Conservation (phyloP, 805 yeast genomes). For the Clavispora carvajalis region DNA sequence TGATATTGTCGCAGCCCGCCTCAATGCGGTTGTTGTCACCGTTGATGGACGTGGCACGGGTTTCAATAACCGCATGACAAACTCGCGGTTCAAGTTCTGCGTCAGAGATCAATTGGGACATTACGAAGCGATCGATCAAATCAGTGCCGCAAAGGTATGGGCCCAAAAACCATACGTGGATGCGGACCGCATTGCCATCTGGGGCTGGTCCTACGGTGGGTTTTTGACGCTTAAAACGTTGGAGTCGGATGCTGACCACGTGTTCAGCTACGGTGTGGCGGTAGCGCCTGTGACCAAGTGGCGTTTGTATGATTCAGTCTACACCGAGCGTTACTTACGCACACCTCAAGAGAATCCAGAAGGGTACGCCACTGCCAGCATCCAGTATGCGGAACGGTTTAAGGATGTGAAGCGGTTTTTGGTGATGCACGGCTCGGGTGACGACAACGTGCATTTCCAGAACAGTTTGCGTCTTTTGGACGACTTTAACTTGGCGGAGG, state of each 20-base stretch:
- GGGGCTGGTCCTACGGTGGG: conserved; percentile 99
- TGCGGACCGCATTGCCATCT: conserved; percentile 64
- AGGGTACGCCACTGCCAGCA: conserved; percentile 57
- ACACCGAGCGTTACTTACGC: conserved; percentile 94
- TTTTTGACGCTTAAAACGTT: conserved; percentile 84
- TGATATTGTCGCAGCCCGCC: conserved; percentile 68
- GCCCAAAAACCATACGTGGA: conserved; percentile 60
- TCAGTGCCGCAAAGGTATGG: conserved; percentile 77
- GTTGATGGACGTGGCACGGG: conserved; percentile 99
- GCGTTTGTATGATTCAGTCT: conserved; percentile 85
- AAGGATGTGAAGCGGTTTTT: conserved; percentile 60
- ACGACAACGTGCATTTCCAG: conserved; percentile 95
- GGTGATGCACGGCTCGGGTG: conserved; percentile 95
- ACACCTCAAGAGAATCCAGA: conserved; percentile 61
- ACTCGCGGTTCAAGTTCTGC: conserved; percentile 55
- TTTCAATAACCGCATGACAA: conserved; percentile 53
- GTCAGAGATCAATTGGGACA: conserved; percentile 82
- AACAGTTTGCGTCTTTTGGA: conserved; percentile 78
- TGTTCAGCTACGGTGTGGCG: conserved; percentile 84
- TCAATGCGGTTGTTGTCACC: conserved; percentile 82
- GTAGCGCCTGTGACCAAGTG: conserved; percentile 98
- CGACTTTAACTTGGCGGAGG: conserved; percentile 57
- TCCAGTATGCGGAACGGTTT: conserved; percentile 53
- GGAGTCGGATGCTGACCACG: conserved; percentile 70
- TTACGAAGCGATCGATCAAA: conserved; percentile 82